Base-by-base conservation (phyloP, 1,284 basidiomycete species). In the Boletus holoroseus region DNA sequence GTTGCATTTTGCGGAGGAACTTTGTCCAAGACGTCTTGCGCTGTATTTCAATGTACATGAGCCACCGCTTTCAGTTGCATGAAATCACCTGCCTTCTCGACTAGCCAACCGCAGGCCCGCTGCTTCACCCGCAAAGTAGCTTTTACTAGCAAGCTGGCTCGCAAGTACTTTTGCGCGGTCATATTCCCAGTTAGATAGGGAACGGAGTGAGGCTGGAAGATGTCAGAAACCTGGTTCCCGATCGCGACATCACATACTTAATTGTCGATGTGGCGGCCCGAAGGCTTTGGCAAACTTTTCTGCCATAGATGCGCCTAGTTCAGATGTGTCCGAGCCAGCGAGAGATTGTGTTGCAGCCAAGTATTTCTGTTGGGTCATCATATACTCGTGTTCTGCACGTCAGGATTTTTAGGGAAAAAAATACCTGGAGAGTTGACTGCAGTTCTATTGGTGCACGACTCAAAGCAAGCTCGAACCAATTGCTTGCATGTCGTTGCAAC, bases 401-500 rank as follows among this genome's bases (percentile, higher is more conserved):
- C 37, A n/a, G n/a, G 9, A 32, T 28, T 22, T 22, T 9, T 15
- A 1, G 11, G n/a, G 35, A 9, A 24, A 30, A 16, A 63, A 68
- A 37, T 61, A 88, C 88, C 80, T 95, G 91, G 44, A 99, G 73
- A 2, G 92, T 93, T 1, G 92, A 88, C 61, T 95, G 91, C 49
- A 98, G 73, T 70, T 97, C 94, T 61, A 94, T 81, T 0, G 95
- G 96, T 7, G 94, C 92, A 18, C 92, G 81, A 9, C 82, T 82
- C 44, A 98, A 75, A 3, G 91, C 91, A 32, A 92, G 72, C 49
- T 88, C 83, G 49, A 99, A 85, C 91, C 94, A 98, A 27, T 68
- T 76, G 53, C 81, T 82, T 7, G 91, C 82, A 57, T 89, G 84
- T 12, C 77, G 74, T 57, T 91, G 81, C 43, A 97, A 69, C 54